Base-by-base conservation (phyloP, 2,329 filamentous ascomycete species). In the Aureobasidium musti region DNA sequence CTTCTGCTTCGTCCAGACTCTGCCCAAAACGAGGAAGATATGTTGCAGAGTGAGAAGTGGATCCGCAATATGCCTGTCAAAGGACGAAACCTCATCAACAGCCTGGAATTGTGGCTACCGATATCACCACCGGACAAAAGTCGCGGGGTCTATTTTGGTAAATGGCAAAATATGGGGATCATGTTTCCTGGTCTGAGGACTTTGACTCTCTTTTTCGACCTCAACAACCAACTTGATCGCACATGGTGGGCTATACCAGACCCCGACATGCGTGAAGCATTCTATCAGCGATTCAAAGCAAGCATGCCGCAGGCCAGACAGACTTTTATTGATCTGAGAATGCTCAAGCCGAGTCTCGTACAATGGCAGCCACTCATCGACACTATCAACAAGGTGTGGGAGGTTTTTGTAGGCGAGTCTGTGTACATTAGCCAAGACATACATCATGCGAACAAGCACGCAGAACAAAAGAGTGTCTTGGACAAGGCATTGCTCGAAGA, bases 1-100 rank as follows among this genome's bases (percentile, higher is more conserved):
- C 7, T 63, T 19, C 17, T 13, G 2, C 13, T 17, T 14, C 23
- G 14, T 30, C 4, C 54, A 6, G 37, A 45, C 2, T 2, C 28
- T n/a, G 8, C 10, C 21, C 19, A 7, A 26, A n/a, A 41, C 19
- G 10, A 33, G 17, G 39, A 10, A 2, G 54, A 49, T 19, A 11
- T 49, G 1, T 19, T 17, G 3, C 43, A 63, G 43, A 39, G 49
- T 14, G 59, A 50, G 17, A 39, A 5, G 4, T 52, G 45, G 45
- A 63, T 63, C 17, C 59, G 23, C 1, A 4, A 4, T 10, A 50
- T 63, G 59, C 59, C 59, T 28, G 5, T 23, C 7, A 63, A 52
- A 50, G 59, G 59, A 23, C 59, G 59, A 33, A 63, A 63, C 23
- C 45, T 63, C 7, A 63, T 52, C 45, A 50, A 21, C 28, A 63